These are phyloP conservation scores for Coniferiporia sulphurascens DNA, from an alignment of 1,284 basidiomycete genomes.

Conservation along the genomic window DNA sequence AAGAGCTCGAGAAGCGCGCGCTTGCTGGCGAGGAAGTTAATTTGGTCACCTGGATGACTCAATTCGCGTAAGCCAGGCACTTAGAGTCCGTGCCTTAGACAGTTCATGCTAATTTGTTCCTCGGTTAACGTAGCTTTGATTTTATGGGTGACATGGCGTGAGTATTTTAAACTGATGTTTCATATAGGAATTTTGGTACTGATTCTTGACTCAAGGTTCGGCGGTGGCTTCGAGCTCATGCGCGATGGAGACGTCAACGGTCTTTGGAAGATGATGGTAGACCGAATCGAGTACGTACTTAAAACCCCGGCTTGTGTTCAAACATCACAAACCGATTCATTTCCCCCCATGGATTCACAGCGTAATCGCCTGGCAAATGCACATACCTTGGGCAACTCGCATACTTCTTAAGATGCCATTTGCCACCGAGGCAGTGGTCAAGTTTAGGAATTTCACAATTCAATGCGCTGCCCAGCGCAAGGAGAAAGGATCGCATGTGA, in stretches of 20 bases:
- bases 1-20: constrained; percentile 23
- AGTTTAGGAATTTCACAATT: constrained; percentile 14
- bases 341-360: not conserved
- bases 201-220: constrained; percentile 24
- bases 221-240: constrained; percentile 29
- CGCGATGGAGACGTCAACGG: constrained; percentile 22
- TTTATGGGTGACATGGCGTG: constrained; percentile 37
- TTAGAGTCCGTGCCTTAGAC: constrained; percentile 24
- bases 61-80: constrained; percentile 22
- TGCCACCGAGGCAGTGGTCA: constrained; percentile 8
- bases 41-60: constrained; percentile 32
- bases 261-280: constrained; percentile 19
- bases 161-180: not conserved
- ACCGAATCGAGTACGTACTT: constrained; percentile 12
- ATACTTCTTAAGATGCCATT: constrained; percentile 12
- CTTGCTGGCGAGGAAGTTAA: constrained; percentile 23
- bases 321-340: not conserved
- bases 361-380: constrained; percentile 13
- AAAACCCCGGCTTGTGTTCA: not conserved
- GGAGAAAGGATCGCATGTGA: constrained; percentile 4
- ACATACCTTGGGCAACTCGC: constrained; percentile 16
- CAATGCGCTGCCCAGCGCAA: constrained; percentile 12
- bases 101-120: constrained; percentile 31
- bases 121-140: constrained; percentile 32
- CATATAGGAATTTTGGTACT: not conserved